Percentiles rank a stretch among this genome's conserved stretches.
Evolutionary conservation across 2,329 filamentous ascomycete species (phyloP).

Genomic region (Neurospora sp.): DNA sequence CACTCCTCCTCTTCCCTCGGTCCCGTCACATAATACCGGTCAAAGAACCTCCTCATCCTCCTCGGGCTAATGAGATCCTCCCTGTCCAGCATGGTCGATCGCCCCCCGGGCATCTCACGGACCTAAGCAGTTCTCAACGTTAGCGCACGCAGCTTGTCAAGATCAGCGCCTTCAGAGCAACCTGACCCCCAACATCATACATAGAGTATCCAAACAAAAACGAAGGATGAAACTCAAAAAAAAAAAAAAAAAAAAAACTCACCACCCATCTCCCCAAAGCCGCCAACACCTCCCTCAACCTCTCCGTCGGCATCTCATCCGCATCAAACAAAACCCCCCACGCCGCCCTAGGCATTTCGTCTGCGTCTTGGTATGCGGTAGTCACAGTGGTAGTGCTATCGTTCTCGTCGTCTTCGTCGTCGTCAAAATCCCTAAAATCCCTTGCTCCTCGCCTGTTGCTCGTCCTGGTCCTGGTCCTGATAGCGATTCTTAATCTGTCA

Average conservation of each 20-base stretch:
- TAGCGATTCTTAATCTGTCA: not conserved
- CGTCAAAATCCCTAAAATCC: not conserved
- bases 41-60: not conserved
- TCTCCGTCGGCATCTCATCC: conserved; percentile 54
- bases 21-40: not conserved
- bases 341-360: not conserved
- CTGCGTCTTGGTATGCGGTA: not conserved
- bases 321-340: conserved; percentile 69
- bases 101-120: not conserved
- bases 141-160: not conserved
- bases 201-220: not conserved
- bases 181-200: not conserved
- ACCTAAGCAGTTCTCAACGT: not conserved
- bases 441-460: not conserved
- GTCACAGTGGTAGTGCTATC: not conserved
- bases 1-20: not conserved
- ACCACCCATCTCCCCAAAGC: conserved; percentile 68
- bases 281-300: conserved; percentile 60
- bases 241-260: conserved; percentile 19
- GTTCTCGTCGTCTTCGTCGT: not conserved
- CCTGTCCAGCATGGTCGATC: not conserved
- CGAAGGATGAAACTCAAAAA: not conserved
- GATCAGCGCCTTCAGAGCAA: not conserved
- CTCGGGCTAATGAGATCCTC: not conserved
- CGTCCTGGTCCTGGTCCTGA: not conserved